Evolutionary conservation across 768 basidiomycete species (phyloP).

Genomic region (Kwoniella sp.): DNA sequence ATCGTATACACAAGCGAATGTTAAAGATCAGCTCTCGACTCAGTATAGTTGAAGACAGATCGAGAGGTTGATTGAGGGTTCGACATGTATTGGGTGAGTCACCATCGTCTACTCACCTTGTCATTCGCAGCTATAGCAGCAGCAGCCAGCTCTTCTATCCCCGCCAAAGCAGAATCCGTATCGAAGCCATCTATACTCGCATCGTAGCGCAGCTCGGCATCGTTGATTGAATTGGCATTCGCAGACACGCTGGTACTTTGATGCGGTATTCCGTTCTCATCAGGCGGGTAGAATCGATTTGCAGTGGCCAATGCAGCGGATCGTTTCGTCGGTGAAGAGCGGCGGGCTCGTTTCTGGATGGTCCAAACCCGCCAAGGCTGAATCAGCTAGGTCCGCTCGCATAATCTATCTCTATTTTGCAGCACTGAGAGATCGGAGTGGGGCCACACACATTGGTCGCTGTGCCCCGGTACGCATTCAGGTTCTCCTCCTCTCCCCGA

Average conservation of each 20-base stretch:
- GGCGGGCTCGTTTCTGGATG: slow-evolving; percentile 20
- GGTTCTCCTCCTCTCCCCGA: slow-evolving; percentile 46
- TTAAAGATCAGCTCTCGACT: too few species aligned
- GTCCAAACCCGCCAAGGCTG: too few species aligned
- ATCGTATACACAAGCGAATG: too few species aligned
- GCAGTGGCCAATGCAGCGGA: not conserved
- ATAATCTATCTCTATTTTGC: not conserved
- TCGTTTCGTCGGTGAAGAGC: slow-evolving; percentile 20
- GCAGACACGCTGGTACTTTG: not conserved
- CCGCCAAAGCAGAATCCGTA: slow-evolving; percentile 6
- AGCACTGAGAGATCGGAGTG: not conserved
- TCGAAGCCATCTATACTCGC: not conserved
- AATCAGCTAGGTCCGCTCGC: not conserved
- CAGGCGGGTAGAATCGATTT: slow-evolving; percentile 2
- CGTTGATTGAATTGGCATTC: not conserved
- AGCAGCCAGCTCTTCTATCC: slow-evolving; percentile 22
- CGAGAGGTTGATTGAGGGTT: too few species aligned
- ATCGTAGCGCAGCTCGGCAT: not conserved
- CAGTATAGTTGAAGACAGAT: too few species aligned
- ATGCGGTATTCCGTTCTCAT: not conserved
- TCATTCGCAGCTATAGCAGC: slow-evolving; percentile 15
- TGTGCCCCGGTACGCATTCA: slow-evolving; percentile 32
- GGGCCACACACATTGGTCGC: slow-evolving; percentile 3
- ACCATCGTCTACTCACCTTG: not conserved
- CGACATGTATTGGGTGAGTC: too few species aligned